phyloP scores from a whole-genome alignment of 2,329 filamentous ascomycete genomes.

The Sporothrix globosa region DNA sequence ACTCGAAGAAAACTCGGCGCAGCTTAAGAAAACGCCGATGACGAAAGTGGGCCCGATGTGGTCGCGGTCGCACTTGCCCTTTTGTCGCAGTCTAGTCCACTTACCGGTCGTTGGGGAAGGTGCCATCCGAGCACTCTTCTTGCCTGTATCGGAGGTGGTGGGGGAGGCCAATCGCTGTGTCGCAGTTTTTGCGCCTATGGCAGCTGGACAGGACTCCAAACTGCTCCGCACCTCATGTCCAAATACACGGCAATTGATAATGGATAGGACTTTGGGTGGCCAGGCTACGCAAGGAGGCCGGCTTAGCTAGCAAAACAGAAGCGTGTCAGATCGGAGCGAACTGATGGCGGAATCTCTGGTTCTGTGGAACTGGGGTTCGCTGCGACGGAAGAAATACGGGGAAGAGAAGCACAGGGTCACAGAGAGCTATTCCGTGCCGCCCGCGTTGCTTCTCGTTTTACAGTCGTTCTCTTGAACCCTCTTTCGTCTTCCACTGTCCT shows the following conservation, averaged over 20 bases:
- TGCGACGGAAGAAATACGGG: not conserved
- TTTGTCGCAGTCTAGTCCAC: not conserved
- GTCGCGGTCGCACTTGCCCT: not conserved
- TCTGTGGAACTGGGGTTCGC: not conserved
- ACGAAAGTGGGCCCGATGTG: not conserved
- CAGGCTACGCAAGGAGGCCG: not conserved
- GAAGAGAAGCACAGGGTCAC: not conserved
- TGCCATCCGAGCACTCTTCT: not conserved
- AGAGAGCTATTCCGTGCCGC: not conserved
- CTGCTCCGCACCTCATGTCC: constrained; percentile 16
- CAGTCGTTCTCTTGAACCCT: not conserved
- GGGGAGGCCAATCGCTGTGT: not conserved
- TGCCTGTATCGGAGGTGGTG: constrained; percentile 1
- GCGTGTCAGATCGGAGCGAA: not conserved
- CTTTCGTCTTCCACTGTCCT: not conserved
- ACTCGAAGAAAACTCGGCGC: not conserved
- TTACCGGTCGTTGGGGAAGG: not conserved
- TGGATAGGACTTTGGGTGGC: constrained; percentile 9
- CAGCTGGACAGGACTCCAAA: constrained; percentile 16
- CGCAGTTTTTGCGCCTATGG: not conserved
- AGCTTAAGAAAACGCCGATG: not conserved
- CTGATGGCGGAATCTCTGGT: constrained; percentile 17
- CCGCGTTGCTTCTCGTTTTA: not conserved
- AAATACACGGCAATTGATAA: not conserved
- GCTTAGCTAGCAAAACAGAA: not conserved